Conservation (phyloP, 345 rosid genomes). For the Lepidium africanum region DNA sequence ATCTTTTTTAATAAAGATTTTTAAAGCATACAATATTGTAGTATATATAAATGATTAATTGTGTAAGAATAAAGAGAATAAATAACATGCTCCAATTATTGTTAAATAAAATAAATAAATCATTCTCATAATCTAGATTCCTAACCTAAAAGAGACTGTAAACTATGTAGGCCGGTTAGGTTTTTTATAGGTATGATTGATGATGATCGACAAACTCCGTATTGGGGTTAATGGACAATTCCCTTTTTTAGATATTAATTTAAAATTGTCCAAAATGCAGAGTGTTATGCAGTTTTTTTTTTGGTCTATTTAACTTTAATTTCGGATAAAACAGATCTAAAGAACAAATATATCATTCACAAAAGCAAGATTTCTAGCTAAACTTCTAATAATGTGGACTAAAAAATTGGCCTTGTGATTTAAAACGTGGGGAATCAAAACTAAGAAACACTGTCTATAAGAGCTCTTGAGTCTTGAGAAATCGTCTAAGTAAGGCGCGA, state of each 20-base stretch:
- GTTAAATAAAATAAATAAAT: conserved; percentile 13
- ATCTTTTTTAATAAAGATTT: neutral
- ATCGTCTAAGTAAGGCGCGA: too few relatives aligned
- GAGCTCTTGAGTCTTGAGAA: too few relatives aligned
- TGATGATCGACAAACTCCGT: conserved; percentile 32
- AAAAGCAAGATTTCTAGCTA: too few relatives aligned
- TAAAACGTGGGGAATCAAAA: too few relatives aligned
- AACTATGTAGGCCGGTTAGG: conserved; percentile 36
- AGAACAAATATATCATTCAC: too few relatives aligned
- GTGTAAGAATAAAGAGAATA: conserved; percentile 24
- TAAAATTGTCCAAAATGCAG: too few relatives aligned
- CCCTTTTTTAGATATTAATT: neutral
- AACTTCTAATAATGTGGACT: too few relatives aligned
- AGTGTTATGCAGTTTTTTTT: too few relatives aligned
- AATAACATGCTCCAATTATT: conserved; percentile 37
- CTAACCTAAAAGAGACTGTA: conserved; percentile 35
- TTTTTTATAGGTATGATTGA: conserved; percentile 35
- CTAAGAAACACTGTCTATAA: too few relatives aligned
- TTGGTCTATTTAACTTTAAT: too few relatives aligned
- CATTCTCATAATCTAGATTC: conserved; percentile 20
- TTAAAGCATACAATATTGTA: conserved; percentile 23
- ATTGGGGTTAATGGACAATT: conserved; percentile 5
- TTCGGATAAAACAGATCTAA: too few relatives aligned
- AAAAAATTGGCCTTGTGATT: too few relatives aligned
- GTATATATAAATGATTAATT: conserved; percentile 10